Conservation (phyloP, 2,329 filamentous ascomycete genomes). For the Fusarium fujikuroi region DNA sequence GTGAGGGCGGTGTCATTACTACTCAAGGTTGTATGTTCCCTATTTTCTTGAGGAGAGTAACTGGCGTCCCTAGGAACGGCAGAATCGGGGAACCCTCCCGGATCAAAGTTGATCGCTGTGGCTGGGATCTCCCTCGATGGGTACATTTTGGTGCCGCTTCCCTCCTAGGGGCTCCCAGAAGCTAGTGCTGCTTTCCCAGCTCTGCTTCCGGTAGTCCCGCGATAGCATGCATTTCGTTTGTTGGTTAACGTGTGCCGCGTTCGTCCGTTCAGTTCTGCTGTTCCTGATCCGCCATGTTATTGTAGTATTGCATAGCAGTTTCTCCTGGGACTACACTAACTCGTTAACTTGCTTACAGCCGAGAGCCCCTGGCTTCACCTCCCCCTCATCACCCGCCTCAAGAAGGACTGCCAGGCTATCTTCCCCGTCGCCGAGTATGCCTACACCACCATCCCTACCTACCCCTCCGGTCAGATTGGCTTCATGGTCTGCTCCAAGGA, state of each 20-base stretch:
- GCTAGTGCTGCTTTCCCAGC: conserved; percentile 54
- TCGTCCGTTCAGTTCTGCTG: conserved; percentile 26
- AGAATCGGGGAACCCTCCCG: conserved; percentile 39
- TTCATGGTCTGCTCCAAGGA: conserved; percentile 99
- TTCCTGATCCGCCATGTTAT: conserved; percentile 34
- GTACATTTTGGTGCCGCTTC: conserved; percentile 40
- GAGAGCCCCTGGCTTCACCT: conserved; percentile 99
- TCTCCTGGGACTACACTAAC: conserved; percentile 30
- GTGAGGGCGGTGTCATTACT: conserved; percentile 96
- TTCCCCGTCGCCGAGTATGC: conserved; percentile 98
- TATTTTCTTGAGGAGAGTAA: conserved; percentile 62
- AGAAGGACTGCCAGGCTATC: conserved; percentile 95
- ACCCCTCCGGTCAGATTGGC: conserved; percentile 98
- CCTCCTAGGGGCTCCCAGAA: conserved; percentile 50
- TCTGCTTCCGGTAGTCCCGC: conserved; percentile 53
- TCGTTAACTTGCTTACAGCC: conserved; percentile 63
- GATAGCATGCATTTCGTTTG: conserved; percentile 40
- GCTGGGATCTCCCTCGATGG: conserved; percentile 40
- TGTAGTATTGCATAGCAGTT: conserved; percentile 20
- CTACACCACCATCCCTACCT: conserved; percentile 99
- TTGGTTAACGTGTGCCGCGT: conserved; percentile 23
- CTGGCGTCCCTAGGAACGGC: conserved; percentile 51
- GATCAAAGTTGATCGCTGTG: conserved; percentile 35
- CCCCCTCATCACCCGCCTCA: conserved; percentile 90
- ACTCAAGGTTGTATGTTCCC: conserved; percentile 99